Evolutionary conservation across 169 alveolate species (phyloP), one percentile per base, ranked within the genome.

Genomic region (Blepharisma undulans): DNA sequence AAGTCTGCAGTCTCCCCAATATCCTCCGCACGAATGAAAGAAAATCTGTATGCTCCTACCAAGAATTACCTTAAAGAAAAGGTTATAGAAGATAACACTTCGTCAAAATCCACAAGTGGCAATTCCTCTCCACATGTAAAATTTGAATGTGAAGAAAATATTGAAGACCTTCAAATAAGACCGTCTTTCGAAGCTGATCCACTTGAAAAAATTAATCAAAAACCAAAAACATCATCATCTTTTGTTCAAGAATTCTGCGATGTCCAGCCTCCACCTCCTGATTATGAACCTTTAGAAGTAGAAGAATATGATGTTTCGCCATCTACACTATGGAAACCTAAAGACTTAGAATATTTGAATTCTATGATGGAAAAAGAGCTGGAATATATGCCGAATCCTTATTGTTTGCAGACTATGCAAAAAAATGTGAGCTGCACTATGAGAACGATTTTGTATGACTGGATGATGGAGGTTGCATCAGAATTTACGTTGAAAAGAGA

Each of bases 361-460:
- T 30, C 72, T 6, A 25, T 79, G 34, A 22, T 32, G 71, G 87
- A 79, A 33, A 79, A 32, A 79, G 87, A 79, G 34, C 60, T 79
- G 14, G 87, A 79, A 21, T 79, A 79, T 32, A 79, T 79, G 87
- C 61, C 87, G 7, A 79, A 79, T 33, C 87, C 87, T n/a, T 79
- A 79, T 66, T 25, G 71, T 33, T 79, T 79, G 61, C 61, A 79
- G 61, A 30, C 34, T 33, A 25, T 79, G 71, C 87, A 72, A 72
- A 72, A 48, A 48, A 48, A 48, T 5, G 66, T 48, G 0, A 48
- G 66, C 10, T 48, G 66, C 66, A 48, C 66, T 27, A 96, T 96
- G 98, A 90, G 98, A 90, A 96, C 95, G n/a, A 88, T 96, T 27
- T 91, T 96, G 2, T 59, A 95, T 21, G 98, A 96, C 80, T 96